These are phyloP conservation scores for Acephala macrosclerotiorum DNA, from an alignment of 2,329 filamentous ascomycete genomes.

Conservation along the genomic window DNA sequence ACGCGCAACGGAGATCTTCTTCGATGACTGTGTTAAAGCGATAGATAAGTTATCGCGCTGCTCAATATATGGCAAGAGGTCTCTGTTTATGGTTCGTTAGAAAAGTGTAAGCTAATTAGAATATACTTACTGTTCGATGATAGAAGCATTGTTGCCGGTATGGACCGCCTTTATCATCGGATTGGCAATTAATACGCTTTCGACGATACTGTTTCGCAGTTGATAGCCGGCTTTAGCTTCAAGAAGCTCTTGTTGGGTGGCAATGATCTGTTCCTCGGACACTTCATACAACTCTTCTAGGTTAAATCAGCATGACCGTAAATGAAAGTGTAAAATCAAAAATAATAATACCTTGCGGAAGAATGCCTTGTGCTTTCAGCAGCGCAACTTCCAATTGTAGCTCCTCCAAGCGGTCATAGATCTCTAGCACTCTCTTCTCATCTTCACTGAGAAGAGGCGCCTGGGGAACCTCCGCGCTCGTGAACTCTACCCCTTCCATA, in stretches of 20 bases:
- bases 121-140: conserved; percentile 69
- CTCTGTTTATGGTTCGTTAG: conserved; percentile 23
- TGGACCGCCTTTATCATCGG: conserved; percentile 83
- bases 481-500: conserved; percentile 41
- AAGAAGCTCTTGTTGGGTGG: conserved; percentile 68
- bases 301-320: background rate
- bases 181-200: conserved; percentile 74
- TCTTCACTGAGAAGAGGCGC: conserved; percentile 66
- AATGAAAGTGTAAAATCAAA: background rate
- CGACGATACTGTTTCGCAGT: conserved; percentile 72
- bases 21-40: conserved; percentile 65
- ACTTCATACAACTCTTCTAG: conserved; percentile 43
- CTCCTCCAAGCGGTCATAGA: conserved; percentile 76
- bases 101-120: conserved; percentile 16
- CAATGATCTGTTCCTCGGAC: conserved; percentile 59
- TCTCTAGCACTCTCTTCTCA: conserved; percentile 70
- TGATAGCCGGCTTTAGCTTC: conserved; percentile 74
- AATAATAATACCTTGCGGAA: conserved; percentile 39
- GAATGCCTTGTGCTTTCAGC: conserved; percentile 53
- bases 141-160: conserved; percentile 66
- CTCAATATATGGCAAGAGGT: conserved; percentile 69
- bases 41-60: conserved; percentile 73
- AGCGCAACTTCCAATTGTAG: conserved; percentile 76
- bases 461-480: conserved; percentile 12
- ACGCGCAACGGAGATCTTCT: conserved; percentile 57